Evolutionary conservation across 2,329 filamentous ascomycete species (phyloP).

Genomic region (Apiospora koreana): DNA sequence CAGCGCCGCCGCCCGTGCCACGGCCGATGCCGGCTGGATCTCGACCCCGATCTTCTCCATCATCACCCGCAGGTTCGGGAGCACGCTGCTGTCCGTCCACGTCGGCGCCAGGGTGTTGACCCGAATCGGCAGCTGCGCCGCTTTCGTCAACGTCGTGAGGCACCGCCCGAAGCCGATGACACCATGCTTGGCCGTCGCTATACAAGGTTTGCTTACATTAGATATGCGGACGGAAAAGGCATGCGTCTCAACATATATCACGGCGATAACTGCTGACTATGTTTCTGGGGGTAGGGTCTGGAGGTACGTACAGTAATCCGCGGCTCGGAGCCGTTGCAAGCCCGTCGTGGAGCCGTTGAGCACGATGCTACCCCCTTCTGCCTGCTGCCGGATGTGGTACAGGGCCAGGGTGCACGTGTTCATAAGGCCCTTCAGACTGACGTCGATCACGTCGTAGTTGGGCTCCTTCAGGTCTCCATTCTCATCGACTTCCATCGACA

Average conservation of each 20-base stretch:
- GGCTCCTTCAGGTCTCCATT: constrained; percentile 52
- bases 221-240: background rate
- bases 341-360: constrained; percentile 52
- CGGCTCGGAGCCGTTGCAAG: constrained; percentile 49
- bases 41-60: constrained; percentile 41
- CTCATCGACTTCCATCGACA: constrained; percentile 47
- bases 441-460: constrained; percentile 42
- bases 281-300: too few relatives aligned
- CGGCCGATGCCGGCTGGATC: constrained; percentile 45
- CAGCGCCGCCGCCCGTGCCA: constrained; percentile 49
- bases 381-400: constrained; percentile 50
- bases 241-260: background rate
- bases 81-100: constrained; percentile 54
- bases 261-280: too few relatives aligned
- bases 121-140: constrained; percentile 46
- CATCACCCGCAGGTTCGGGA: constrained; percentile 38
- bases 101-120: constrained; percentile 57
- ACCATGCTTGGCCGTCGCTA: constrained; percentile 55
- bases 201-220: background rate
- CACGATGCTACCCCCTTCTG: constrained; percentile 52
- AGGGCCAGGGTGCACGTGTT: constrained; percentile 51
- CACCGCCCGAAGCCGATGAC: constrained; percentile 55
- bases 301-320: constrained; percentile 46
- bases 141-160: constrained; percentile 39
- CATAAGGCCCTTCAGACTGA: constrained; percentile 50